These are phyloP conservation scores for Alopecurus myosuroides DNA, from an alignment of 176 grass and related monocot genomes.

Conservation along the genomic window DNA sequence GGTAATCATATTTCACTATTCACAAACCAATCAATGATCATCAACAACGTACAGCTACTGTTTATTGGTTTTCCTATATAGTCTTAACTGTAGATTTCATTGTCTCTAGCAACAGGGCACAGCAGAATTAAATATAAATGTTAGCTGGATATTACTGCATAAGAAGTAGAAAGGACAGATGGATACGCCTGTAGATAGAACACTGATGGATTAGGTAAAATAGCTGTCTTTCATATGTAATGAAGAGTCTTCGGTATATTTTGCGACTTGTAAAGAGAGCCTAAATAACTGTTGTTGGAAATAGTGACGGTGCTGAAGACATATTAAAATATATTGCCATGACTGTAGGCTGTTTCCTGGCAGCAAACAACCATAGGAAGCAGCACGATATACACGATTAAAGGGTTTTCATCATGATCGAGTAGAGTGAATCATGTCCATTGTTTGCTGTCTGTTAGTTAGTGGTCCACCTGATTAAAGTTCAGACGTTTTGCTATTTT, in stretches of 20 bases:
- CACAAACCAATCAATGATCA: background rate
- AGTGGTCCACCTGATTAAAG: background rate
- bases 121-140: background rate
- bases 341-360: background rate
- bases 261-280: background rate
- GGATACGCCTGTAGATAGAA: background rate
- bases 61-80: background rate
- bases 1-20: background rate
- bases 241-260: background rate
- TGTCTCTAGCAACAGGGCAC: background rate
- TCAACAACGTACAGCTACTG: background rate
- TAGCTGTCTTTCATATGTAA: background rate
- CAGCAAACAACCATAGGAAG: background rate
- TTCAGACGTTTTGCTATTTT: background rate
- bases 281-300: background rate
- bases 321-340: background rate
- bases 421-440: background rate
- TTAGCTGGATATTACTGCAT: background rate
- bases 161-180: background rate
- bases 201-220: background rate
- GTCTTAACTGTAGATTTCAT: background rate
- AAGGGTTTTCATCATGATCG: background rate
- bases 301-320: background rate
- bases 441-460: background rate
- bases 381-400: background rate